These are phyloP conservation scores for Clarireedia monteithiana DNA, from an alignment of 2,329 filamentous ascomycete species.

Conservation along the genomic window DNA sequence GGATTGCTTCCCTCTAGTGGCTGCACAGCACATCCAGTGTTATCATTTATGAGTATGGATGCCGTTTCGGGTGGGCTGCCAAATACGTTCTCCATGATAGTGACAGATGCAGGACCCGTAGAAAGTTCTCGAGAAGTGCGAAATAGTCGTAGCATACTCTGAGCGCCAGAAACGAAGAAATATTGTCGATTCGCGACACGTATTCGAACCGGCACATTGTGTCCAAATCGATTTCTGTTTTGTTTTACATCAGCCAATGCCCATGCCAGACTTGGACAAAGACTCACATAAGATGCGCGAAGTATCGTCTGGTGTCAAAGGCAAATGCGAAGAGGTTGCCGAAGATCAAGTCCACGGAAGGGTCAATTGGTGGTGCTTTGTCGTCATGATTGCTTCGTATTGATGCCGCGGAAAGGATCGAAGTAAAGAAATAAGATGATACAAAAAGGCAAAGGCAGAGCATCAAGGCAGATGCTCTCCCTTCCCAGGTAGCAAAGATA, in stretches of 20 bases:
- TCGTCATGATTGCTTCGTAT: conserved; percentile 3
- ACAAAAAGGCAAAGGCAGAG: conserved; percentile 6
- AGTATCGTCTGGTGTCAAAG: conserved; percentile 11
- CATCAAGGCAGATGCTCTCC: not conserved
- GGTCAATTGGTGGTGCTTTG: conserved; percentile 14
- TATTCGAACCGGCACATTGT: conserved; percentile 14
- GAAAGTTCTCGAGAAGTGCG: conserved; percentile 14
- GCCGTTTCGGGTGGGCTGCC: conserved; percentile 9
- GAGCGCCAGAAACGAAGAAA: conserved; percentile 15
- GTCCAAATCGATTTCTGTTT: conserved; percentile 13
- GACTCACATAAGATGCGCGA: conserved; percentile 12
- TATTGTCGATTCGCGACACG: conserved; percentile 12
- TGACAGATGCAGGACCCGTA: conserved; percentile 3
- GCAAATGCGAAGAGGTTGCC: conserved; percentile 18
- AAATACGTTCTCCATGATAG: conserved; percentile 12
- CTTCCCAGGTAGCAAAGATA: not conserved
- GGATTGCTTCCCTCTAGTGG: conserved; percentile 12
- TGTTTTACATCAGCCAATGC: not conserved
- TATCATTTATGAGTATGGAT: conserved; percentile 8
- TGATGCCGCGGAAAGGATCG: conserved; percentile 2
- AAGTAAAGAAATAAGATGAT: conserved; percentile 6
- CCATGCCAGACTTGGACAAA: not conserved
- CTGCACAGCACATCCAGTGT: conserved; percentile 13
- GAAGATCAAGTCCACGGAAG: conserved; percentile 14
- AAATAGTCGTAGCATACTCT: conserved; percentile 15